These are phyloP conservation scores for Trametes gibbosa DNA, from an alignment of 768 basidiomycete genomes.

Conservation along the genomic window DNA sequence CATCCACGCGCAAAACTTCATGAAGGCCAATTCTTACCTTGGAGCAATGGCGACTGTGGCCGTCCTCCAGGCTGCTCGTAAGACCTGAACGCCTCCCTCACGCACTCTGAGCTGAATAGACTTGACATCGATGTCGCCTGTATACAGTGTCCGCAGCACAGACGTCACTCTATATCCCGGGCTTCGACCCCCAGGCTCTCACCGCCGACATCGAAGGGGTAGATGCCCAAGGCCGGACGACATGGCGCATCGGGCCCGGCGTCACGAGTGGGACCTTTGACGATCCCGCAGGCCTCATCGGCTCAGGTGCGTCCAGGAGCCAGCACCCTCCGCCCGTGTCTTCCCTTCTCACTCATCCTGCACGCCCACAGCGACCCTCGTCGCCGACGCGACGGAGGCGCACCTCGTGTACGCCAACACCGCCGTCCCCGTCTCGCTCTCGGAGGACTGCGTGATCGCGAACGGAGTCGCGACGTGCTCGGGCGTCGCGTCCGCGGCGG, in stretches of 20 bases:
- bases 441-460: conserved; percentile 28
- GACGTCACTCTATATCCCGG: conserved; percentile 45
- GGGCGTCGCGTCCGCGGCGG: conserved; percentile 12
- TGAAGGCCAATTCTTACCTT: conserved; percentile 4
- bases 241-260: conserved; percentile 40
- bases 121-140: not conserved
- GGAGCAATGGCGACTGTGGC: conserved; percentile 1
- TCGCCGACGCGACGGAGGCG: conserved; percentile 41
- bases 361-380: conserved; percentile 38
- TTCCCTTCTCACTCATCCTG: no score
- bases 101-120: not conserved
- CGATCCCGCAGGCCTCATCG: conserved; percentile 31
- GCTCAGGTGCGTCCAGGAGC: conserved; percentile 34
- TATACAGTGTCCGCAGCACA: conserved; percentile 28
- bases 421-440: conserved; percentile 10
- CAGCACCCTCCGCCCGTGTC: no score
- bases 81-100: not conserved
- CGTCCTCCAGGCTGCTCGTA: not conserved
- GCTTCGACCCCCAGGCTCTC: conserved; percentile 43
- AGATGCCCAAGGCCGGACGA: conserved; percentile 40
- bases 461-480: conserved; percentile 29
- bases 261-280: conserved; percentile 33
- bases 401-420: conserved; percentile 36
- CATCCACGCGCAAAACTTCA: not conserved
- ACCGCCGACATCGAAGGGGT: conserved; percentile 43